These are phyloP conservation scores for Curvularia spicifera DNA, from an alignment of 2,329 filamentous ascomycete species.

Conservation along the genomic window DNA sequence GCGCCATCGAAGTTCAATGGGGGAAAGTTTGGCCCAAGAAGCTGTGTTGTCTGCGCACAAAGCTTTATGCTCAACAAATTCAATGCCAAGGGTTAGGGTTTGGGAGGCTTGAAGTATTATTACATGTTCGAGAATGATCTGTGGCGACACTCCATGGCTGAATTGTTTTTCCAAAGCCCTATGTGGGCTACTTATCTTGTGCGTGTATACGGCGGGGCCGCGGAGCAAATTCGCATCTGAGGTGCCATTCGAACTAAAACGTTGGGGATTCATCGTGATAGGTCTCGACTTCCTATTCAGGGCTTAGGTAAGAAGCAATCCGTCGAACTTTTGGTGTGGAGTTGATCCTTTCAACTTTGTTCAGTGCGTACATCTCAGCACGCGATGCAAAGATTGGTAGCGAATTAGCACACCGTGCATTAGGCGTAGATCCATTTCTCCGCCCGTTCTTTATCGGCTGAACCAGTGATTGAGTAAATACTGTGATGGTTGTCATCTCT, in stretches of 20 bases:
- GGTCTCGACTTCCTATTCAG: background rate
- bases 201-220: background rate
- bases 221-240: background rate
- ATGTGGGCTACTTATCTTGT: background rate
- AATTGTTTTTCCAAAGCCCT: background rate
- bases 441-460: background rate
- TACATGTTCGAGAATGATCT: background rate
- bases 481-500: too few species aligned
- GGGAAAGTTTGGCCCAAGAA: background rate
- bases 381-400: slow-evolving; percentile 5
- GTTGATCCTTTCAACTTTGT: background rate
- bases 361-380: slow-evolving; percentile 5
- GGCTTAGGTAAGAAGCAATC: background rate
- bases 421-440: slow-evolving; percentile 1
- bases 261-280: background rate
- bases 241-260: background rate
- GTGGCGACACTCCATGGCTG: background rate
- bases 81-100: background rate
- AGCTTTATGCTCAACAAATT: background rate
- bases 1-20: slow-evolving; percentile 24
- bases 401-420: slow-evolving; percentile 9
- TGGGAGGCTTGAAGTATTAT: background rate
- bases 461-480: background rate
- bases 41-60: background rate
- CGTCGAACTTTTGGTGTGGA: background rate